Conservation (phyloP, 768 basidiomycete genomes). For the Lentinus tigrinus region DNA sequence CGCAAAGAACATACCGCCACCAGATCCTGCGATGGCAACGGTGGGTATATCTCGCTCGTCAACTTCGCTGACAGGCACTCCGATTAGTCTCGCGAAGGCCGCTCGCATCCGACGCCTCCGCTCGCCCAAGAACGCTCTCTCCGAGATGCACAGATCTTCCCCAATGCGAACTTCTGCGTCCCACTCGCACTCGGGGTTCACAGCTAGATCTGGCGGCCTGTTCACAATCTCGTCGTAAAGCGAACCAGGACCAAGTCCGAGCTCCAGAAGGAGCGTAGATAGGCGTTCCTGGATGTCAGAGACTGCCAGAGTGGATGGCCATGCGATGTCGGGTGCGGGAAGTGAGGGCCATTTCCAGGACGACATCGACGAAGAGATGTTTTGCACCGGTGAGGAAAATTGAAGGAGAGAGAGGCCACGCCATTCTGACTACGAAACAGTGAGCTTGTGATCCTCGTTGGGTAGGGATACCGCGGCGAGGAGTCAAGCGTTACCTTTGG, state of each 20-base stretch:
- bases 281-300: conserved; percentile 20
- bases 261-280: conserved; percentile 23
- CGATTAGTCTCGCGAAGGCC: conserved; percentile 22
- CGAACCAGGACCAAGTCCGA: conserved; percentile 25
- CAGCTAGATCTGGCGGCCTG: conserved; percentile 15
- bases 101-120: conserved; percentile 18
- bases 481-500: no score
- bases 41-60: conserved; percentile 27
- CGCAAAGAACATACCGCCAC: conserved; percentile 18
- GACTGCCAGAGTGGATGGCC: conserved; percentile 21
- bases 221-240: conserved; percentile 25
- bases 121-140: conserved; percentile 23
- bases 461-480: no score
- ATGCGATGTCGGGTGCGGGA: conserved; percentile 13
- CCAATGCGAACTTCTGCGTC: conserved; percentile 28
- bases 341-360: conserved; percentile 22
- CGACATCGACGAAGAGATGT: conserved; percentile 18
- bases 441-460: no score
- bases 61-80: conserved; percentile 19
- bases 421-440: conserved; percentile 14
- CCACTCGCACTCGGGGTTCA: conserved; percentile 27
- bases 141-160: conserved; percentile 24
- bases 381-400: conserved; percentile 11
- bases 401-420: conserved; percentile 20
- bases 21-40: conserved; percentile 27